These are phyloP conservation scores for Conticribra guillardii DNA, from an alignment of 108 stramenopile genomes.

Conservation along the genomic window DNA sequence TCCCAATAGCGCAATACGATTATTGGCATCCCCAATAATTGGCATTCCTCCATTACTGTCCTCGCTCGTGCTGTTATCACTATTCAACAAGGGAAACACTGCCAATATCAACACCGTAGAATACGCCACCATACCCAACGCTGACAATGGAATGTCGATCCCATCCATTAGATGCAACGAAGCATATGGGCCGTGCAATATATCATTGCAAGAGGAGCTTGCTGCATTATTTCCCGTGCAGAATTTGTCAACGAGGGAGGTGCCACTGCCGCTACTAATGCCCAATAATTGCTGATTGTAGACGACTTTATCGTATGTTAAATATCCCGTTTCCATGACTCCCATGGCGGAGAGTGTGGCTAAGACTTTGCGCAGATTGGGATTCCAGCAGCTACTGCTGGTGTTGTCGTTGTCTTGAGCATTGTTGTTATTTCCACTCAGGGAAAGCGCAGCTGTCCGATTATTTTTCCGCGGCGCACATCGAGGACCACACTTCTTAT, in stretches of 20 bases:
- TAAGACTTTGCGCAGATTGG: conserved; percentile 62
- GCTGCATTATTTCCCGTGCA: conserved; percentile 15
- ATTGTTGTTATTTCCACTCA: too few species aligned
- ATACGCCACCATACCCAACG: conserved; percentile 73
- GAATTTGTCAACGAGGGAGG: conserved; percentile 32
- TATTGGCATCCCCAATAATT: conserved; percentile 26
- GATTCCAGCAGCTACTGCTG: conserved; percentile 59
- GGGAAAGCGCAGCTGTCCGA: too few species aligned
- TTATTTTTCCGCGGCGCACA: too few species aligned
- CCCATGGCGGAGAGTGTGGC: conserved; percentile 66
- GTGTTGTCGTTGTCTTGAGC: background rate
- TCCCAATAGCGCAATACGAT: conserved; percentile 69
- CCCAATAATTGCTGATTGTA: background rate
- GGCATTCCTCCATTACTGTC: background rate
- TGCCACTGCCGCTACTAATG: background rate
- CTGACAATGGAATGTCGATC: conserved; percentile 63
- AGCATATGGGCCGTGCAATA: conserved; percentile 81
- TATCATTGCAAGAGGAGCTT: conserved; percentile 39
- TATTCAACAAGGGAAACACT: conserved; percentile 41
- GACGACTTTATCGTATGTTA: conserved; percentile 69
- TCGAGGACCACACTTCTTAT: too few species aligned
- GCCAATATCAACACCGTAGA: conserved; percentile 55
- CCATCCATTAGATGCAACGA: conserved; percentile 50
- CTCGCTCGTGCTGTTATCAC: background rate
- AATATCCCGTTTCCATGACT: conserved; percentile 74